Base-by-base conservation (phyloP, 306 rosid genomes). In the Pueraria montana region DNA sequence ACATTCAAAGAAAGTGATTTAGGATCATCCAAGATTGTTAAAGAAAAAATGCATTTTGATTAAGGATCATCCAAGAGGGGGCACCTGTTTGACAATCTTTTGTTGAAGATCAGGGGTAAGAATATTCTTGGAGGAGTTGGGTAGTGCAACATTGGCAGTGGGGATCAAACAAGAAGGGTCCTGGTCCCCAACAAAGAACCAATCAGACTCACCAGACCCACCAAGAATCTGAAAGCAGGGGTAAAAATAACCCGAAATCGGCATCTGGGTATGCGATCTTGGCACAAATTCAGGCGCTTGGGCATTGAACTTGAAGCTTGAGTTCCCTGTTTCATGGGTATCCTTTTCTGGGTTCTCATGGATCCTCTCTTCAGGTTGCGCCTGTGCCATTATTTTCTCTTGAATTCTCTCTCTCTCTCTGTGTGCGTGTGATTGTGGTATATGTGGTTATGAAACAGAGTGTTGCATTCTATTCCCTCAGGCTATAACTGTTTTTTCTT, bases 261-360 rank as follows among this genome's bases (percentile, higher is more conserved):
- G 96, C 79, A 90, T 38, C 79, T 92, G 97, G 45, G 94, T 8
- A 8, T 89, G 96, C 20, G 98, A 80, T 82, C 94, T 88, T 12
- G 99, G 99, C 6, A 96, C 94, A n/a, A 96, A 96, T 77, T 94
- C 99, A 45, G 98, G 97, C 8, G 99, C 98, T 81, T 92, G 96
- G 1, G 92, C 97, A 84, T 96, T 96, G 86, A 96, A 94, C 76
- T 85, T 94, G 94, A 94, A 96, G 34, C 89, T 61, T 0, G 79
- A 61, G 64, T 78, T 50, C 1, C 68, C 62, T 3, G 81, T 75
- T 58, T 86, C 93, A 70, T 86, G 85, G 46, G 42, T 68, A 32
- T 78, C 80, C 52, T 81, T 86, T 58, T 87, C 88, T 11, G 67
- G 20, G 58, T 58, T 67, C 11, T 78, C 88, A 34, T 58, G 84